Conservation (phyloP, 2,329 filamentous ascomycete species). For the Raffaelea ambrosiae region DNA sequence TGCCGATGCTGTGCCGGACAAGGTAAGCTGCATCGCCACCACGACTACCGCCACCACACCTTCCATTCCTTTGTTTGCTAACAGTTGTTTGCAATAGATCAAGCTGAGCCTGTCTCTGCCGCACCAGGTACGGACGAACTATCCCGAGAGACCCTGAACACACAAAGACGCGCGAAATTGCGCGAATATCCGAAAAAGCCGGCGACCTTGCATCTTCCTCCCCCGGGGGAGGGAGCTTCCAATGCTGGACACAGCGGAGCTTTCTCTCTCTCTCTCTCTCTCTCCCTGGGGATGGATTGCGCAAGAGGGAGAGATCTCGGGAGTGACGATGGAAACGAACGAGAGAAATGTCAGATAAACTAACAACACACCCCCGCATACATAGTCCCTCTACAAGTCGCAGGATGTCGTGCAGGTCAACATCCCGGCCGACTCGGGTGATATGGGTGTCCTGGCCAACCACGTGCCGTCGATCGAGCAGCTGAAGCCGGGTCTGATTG, state of each 20-base stretch:
- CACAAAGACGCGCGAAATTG: slow-evolving; percentile 2
- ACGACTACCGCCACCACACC: too few relatives aligned
- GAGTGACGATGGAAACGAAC: too few relatives aligned
- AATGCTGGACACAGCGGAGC: too few relatives aligned
- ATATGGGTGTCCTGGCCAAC: slow-evolving; percentile 99
- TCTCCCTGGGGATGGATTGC: too few relatives aligned
- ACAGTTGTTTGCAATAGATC: slow-evolving; percentile 49
- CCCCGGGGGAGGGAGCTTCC: too few relatives aligned
- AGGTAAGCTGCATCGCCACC: slow-evolving; percentile 48
- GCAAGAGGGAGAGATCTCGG: too few relatives aligned
- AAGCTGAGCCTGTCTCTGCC: slow-evolving; percentile 96
- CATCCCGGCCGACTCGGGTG: slow-evolving; percentile 93
- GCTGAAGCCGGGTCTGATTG: slow-evolving; percentile 90
- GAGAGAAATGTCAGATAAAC: too few relatives aligned
- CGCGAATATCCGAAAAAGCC: neutral
- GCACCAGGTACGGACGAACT: slow-evolving; percentile 72
- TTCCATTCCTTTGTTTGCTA: too few relatives aligned
- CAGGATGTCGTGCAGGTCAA: slow-evolving; percentile 87
- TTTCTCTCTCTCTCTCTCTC: too few relatives aligned
- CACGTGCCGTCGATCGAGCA: slow-evolving; percentile 99
- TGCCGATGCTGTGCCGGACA: slow-evolving; percentile 78
- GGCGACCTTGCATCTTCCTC: too few relatives aligned
- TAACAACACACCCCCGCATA: slow-evolving; percentile 20
- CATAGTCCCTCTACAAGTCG: slow-evolving; percentile 61
- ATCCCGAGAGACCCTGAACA: neutral